phyloP scores from a whole-genome alignment of 305 asterid species.

The Fraxinus dipetala region DNA sequence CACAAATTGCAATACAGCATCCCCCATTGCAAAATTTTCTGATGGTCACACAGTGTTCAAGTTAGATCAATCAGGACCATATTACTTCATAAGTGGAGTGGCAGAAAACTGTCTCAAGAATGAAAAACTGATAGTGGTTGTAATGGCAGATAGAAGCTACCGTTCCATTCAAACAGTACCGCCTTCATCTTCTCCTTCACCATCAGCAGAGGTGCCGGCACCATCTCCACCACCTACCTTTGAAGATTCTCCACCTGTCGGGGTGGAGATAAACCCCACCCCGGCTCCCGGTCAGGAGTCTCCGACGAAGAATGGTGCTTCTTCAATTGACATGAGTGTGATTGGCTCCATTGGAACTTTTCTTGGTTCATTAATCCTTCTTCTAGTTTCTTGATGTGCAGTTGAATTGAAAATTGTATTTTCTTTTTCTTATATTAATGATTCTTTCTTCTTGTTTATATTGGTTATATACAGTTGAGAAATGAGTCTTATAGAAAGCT shows the following conservation, averaged over 20 bases:
- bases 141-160: constrained; percentile 72
- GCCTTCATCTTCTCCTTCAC: constrained; percentile 38
- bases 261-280: constrained; percentile 36
- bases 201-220: constrained; percentile 27
- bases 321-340: constrained; percentile 28
- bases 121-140: constrained; percentile 66
- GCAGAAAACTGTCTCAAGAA: constrained; percentile 66
- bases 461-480: constrained; percentile 28
- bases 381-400: constrained; percentile 40
- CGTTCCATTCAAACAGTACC: constrained; percentile 17
- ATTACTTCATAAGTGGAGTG: constrained; percentile 80
- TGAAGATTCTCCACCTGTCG: constrained; percentile 40
- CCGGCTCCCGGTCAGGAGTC: constrained; percentile 57
- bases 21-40: constrained; percentile 47
- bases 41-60: constrained; percentile 62
- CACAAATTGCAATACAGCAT: constrained; percentile 52
- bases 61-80: constrained; percentile 64
- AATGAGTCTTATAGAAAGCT: constrained; percentile 32
- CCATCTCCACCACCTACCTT: constrained; percentile 45
- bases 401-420: constrained; percentile 10
- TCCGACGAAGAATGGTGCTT: constrained; percentile 42
- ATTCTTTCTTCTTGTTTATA: constrained; percentile 11
- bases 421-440: neutral
- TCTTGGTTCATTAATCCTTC: constrained; percentile 32
- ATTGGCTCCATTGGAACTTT: constrained; percentile 43